These are phyloP conservation scores for Penicillium polonicum DNA, from an alignment of 2,329 filamentous ascomycete genomes.

Conservation along the genomic window DNA sequence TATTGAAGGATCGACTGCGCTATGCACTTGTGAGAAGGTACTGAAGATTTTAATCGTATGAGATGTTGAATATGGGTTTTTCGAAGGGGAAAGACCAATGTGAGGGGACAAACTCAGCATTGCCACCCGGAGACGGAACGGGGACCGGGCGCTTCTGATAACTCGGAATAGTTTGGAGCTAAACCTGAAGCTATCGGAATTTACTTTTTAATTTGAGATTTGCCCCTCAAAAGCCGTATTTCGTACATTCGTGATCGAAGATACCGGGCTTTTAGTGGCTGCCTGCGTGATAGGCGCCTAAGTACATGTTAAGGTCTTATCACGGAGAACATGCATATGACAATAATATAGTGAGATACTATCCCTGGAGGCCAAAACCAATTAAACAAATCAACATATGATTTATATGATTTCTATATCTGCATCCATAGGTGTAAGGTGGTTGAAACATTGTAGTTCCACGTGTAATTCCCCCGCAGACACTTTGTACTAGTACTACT, in stretches of 20 bases:
- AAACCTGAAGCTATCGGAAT: slow-evolving; percentile 3
- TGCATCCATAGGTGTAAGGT: too few relatives aligned
- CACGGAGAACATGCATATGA: background rate
- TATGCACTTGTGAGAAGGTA: background rate
- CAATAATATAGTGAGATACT: background rate
- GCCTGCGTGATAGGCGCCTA: too few relatives aligned
- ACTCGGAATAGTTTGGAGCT: background rate
- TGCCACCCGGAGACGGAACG: slow-evolving; percentile 8
- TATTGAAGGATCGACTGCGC: slow-evolving; percentile 9
- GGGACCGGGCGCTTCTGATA: slow-evolving; percentile 2
- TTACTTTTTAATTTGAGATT: background rate
- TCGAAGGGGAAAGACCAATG: background rate
- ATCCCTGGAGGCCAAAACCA: background rate
- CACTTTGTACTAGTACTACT: background rate
- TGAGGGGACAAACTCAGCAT: slow-evolving; percentile 4
- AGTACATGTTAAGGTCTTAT: background rate
- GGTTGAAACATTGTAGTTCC: background rate
- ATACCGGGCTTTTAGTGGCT: too few relatives aligned
- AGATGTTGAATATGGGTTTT: background rate
- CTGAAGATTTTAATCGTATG: background rate
- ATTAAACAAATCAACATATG: background rate
- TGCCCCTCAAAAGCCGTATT: slow-evolving; percentile 4
- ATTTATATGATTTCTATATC: too few relatives aligned
- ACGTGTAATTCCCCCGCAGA: background rate
- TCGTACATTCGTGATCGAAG: background rate